Evolutionary conservation across 2,329 filamentous ascomycete species (phyloP).

Genomic region (Helotiales sp.): DNA sequence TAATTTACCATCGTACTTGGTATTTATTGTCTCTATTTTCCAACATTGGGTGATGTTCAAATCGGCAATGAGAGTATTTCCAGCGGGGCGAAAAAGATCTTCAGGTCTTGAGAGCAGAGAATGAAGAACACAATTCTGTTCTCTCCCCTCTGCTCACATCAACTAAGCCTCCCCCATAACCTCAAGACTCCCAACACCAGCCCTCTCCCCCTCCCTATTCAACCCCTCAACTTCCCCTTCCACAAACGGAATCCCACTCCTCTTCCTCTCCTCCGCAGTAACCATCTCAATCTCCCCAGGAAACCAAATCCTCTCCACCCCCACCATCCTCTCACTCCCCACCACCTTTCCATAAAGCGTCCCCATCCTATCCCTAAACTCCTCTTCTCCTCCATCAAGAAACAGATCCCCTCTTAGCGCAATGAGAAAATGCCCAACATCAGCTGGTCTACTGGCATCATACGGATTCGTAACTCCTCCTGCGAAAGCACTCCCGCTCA

Average conservation of each 20-base stretch:
- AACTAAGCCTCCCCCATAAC: too few relatives aligned
- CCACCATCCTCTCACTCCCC: slow-evolving; percentile 52
- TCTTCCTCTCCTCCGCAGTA: slow-evolving; percentile 49
- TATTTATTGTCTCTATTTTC: too few relatives aligned
- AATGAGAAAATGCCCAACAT: slow-evolving; percentile 74
- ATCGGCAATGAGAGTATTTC: too few relatives aligned
- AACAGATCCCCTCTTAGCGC: slow-evolving; percentile 76
- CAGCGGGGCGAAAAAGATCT: too few relatives aligned
- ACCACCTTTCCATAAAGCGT: slow-evolving; percentile 55
- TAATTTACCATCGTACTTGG: too few relatives aligned
- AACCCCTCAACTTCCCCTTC: slow-evolving; percentile 55
- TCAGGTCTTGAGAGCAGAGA: too few relatives aligned
- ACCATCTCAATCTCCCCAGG: slow-evolving; percentile 63
- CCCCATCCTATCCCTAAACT: slow-evolving; percentile 65
- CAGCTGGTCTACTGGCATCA: slow-evolving; percentile 64
- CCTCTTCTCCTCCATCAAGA: slow-evolving; percentile 57
- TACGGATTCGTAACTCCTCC: slow-evolving; percentile 77
- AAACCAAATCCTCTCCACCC: slow-evolving; percentile 60
- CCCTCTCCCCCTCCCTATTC: slow-evolving; percentile 52
- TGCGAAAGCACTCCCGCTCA: slow-evolving; percentile 77
- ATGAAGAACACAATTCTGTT: too few relatives aligned
- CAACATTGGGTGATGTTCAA: too few relatives aligned
- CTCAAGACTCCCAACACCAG: slow-evolving; percentile 35
- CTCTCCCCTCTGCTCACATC: too few relatives aligned
- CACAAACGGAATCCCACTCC: slow-evolving; percentile 59